These are phyloP conservation scores for Linnemannia exigua DNA, from an alignment of 192 early-diverging fungal species.

Conservation along the genomic window DNA sequence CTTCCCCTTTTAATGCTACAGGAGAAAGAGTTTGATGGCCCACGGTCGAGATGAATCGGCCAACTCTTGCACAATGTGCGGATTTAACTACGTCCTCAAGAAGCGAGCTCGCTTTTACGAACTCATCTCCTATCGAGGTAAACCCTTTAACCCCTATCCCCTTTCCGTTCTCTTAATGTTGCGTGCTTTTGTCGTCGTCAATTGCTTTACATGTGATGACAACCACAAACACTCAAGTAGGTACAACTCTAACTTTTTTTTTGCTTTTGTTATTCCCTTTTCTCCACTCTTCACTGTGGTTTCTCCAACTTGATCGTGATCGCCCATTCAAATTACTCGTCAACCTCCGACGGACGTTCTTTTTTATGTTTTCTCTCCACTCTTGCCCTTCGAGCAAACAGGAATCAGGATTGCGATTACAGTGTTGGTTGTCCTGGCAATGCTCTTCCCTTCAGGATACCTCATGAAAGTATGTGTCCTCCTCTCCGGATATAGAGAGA, in stretches of 20 bases:
- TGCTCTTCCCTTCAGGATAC: slow-evolving; percentile 58
- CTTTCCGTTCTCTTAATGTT: background rate
- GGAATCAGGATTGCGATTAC: slow-evolving; percentile 53
- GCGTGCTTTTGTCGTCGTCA: background rate
- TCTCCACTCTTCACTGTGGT: background rate
- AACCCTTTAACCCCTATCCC: background rate
- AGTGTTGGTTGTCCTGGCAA: slow-evolving; percentile 35
- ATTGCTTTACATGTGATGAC: background rate
- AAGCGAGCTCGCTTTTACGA: slow-evolving; percentile 54
- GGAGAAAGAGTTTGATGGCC: slow-evolving; percentile 57
- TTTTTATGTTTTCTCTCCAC: background rate
- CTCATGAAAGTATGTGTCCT: slow-evolving; percentile 56
- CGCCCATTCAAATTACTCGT: background rate
- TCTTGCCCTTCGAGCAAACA: slow-evolving; percentile 6
- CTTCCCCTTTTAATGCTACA: slow-evolving; percentile 16
- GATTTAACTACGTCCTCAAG: slow-evolving; percentile 58
- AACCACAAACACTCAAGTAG: too few relatives aligned
- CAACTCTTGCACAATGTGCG: slow-evolving; percentile 58
- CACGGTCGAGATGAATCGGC: slow-evolving; percentile 47
- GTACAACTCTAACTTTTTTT: slow-evolving; percentile 3
- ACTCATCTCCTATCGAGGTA: slow-evolving; percentile 51
- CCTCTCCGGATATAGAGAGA: slow-evolving; percentile 38
- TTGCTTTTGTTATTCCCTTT: background rate
- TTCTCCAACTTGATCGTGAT: background rate
- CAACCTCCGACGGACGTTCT: background rate